Conservation (phyloP, 495 filamentous ascomycete species). For the Cercophora samala region DNA sequence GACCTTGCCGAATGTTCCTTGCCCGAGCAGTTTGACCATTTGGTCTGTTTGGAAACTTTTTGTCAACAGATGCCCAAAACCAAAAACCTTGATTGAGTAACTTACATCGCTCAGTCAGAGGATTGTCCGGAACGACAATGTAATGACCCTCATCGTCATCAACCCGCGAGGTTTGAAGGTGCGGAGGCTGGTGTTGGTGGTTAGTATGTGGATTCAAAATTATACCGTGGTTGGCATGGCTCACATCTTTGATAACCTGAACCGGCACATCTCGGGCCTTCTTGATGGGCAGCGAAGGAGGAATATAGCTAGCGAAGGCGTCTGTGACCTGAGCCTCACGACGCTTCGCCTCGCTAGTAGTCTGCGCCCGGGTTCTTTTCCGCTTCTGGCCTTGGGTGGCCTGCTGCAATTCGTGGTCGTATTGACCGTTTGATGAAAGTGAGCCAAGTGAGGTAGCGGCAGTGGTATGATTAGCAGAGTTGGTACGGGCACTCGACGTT, state of each 20-base stretch:
- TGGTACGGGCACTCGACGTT: constrained; percentile 80
- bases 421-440: constrained; percentile 58
- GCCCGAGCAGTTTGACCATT: constrained; percentile 82
- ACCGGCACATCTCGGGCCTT: constrained; percentile 91
- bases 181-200: constrained; percentile 37
- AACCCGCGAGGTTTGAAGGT: constrained; percentile 56
- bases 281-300: constrained; percentile 81
- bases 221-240: constrained; percentile 33
- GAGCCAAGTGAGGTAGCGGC: constrained; percentile 86
- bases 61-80: not conserved
- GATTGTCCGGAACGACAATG: constrained; percentile 77
- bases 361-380: constrained; percentile 75
- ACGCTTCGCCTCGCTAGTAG: constrained; percentile 75
- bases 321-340: constrained; percentile 67
- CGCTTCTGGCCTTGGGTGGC: constrained; percentile 80
- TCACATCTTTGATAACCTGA: constrained; percentile 76
- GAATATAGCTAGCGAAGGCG: constrained; percentile 73
- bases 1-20: constrained; percentile 97
- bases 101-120: constrained; percentile 87
- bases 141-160: constrained; percentile 98
- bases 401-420: constrained; percentile 50
- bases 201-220: not conserved
- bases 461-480: constrained; percentile 78
- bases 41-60: constrained; percentile 55
- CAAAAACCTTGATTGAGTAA: constrained; percentile 18